These are phyloP conservation scores for Holtermanniella nyarrowii DNA, from an alignment of 768 basidiomycete genomes.

Conservation along the genomic window DNA sequence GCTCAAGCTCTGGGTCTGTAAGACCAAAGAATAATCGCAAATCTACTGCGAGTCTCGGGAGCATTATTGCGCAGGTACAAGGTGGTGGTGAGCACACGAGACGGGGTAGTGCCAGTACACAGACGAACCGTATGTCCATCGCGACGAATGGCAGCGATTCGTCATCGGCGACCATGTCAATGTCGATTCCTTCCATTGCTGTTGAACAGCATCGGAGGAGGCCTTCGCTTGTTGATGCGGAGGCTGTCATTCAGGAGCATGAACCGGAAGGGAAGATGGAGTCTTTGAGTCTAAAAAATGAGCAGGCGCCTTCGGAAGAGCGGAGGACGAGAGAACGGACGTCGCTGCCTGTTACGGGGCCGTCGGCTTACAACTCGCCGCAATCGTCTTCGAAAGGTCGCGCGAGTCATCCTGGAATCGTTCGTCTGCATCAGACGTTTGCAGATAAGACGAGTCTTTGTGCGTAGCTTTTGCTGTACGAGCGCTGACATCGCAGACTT, in stretches of 20 bases:
- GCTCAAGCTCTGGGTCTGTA: background rate
- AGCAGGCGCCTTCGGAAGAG: background rate
- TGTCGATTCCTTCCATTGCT: too few relatives aligned
- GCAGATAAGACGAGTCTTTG: conserved; percentile 36
- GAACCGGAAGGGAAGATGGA: background rate
- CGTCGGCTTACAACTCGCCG: background rate
- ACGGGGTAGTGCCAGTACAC: background rate
- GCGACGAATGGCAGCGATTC: background rate
- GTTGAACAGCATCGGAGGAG: background rate
- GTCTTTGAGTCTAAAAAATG: background rate
- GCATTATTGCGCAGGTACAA: background rate
- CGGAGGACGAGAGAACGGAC: background rate
- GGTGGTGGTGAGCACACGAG: background rate
- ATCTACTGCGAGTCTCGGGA: background rate
- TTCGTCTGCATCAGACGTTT: conserved; percentile 36
- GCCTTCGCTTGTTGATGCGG: background rate
- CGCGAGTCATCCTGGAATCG: conserved; percentile 32
- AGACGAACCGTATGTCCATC: background rate
- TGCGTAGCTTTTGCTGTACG: conserved; percentile 10
- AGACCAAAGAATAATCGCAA: background rate
- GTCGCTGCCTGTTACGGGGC: background rate
- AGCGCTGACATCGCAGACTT: conserved; percentile 37
- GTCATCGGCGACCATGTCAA: background rate
- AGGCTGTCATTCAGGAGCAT: background rate
- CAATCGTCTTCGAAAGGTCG: background rate